These are phyloP conservation scores for Colletotrichum spaethianum DNA, from an alignment of 2,329 filamentous ascomycete species.

Conservation along the genomic window DNA sequence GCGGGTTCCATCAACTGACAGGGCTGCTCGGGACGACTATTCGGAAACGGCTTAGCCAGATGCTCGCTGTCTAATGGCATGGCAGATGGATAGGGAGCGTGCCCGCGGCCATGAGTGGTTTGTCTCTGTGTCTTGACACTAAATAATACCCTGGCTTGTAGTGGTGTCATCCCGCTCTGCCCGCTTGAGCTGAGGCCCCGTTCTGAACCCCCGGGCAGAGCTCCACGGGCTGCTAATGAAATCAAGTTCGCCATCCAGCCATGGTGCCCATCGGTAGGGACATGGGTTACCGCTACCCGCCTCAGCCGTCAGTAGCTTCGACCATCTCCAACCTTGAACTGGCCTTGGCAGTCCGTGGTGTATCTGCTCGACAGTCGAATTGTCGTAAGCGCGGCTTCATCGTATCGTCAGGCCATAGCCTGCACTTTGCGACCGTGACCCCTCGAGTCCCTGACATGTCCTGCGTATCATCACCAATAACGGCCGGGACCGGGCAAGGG, in stretches of 20 bases:
- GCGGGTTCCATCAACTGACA: neutral
- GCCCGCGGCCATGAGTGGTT: too few species aligned
- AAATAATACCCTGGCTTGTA: neutral
- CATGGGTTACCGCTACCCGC: conserved; percentile 5
- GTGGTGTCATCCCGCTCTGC: conserved; percentile 12
- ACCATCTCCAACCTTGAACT: neutral
- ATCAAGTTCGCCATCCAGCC: neutral
- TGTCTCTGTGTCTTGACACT: neutral
- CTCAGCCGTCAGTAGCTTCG: conserved; percentile 9
- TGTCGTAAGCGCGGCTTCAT: neutral
- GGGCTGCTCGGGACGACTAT: conserved; percentile 21
- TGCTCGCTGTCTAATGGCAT: neutral
- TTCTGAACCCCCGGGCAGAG: neutral
- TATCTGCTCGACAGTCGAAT: neutral
- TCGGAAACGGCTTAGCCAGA: conserved; percentile 11
- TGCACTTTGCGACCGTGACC: neutral
- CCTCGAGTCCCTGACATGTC: neutral
- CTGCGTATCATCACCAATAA: neutral
- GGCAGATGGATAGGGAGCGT: neutral
- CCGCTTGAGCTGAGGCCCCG: neutral
- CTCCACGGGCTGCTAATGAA: neutral
- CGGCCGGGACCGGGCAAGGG: neutral
- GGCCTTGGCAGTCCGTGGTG: neutral
- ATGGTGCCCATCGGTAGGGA: neutral
- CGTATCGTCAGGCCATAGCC: neutral